phyloP scores from a whole-genome alignment of 495 filamentous ascomycete genomes.

The Peziza echinospora region DNA sequence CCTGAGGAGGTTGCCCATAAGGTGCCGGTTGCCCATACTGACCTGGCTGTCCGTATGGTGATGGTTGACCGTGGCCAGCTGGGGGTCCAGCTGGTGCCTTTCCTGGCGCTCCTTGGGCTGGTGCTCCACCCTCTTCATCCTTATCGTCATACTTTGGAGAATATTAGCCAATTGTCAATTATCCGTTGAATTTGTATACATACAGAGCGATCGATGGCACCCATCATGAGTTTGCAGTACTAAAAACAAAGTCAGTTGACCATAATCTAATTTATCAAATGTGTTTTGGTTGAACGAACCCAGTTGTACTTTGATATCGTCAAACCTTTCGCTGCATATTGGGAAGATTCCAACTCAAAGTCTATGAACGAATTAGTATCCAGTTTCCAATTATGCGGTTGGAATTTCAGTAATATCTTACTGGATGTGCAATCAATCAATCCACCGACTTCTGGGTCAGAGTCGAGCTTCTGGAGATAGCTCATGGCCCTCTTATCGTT shows the following conservation, averaged over 20 bases:
- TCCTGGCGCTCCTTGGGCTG: background rate
- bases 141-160: constrained; percentile 14
- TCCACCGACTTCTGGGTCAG: constrained; percentile 37
- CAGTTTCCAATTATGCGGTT: no score
- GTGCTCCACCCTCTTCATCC: constrained; percentile 6
- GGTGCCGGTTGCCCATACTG: background rate
- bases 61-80: constrained; percentile 3
- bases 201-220: constrained; percentile 29
- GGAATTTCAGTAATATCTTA: constrained; percentile 22
- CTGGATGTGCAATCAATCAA: constrained; percentile 55
- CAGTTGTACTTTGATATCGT: constrained; percentile 44
- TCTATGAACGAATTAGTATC: constrained; percentile 7
- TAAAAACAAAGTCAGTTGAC: constrained; percentile 16
- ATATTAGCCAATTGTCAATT: constrained; percentile 1
- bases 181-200: background rate
- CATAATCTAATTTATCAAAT: background rate
- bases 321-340: constrained; percentile 38
- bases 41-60: constrained; percentile 6
- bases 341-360: constrained; percentile 34
- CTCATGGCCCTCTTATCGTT: constrained; percentile 43
- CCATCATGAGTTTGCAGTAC: constrained; percentile 47
- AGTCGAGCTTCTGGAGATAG: constrained; percentile 40
- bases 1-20: background rate
- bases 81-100: constrained; percentile 1
- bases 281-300: constrained; percentile 8